Percentiles rank a stretch among this genome's conserved stretches.
Conservation (phyloP, 177 flowering plant genomes). For the Vitis hybrid region DNA sequence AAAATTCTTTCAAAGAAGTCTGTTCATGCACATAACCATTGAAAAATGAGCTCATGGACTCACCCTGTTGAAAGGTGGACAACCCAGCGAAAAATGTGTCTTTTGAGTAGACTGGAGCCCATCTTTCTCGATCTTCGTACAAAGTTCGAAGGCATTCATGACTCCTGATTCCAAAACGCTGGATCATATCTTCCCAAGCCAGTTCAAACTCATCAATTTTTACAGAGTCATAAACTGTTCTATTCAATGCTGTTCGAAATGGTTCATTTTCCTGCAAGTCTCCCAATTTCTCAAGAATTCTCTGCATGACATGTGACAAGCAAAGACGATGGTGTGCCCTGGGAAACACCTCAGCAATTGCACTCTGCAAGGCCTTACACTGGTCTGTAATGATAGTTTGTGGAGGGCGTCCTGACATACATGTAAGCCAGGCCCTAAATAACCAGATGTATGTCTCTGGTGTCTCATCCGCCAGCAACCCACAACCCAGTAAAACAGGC, state of each 20-base stretch:
- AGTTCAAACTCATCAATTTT: slow-evolving; percentile 68
- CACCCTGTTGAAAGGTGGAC: slow-evolving; percentile 33
- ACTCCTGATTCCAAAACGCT: slow-evolving; percentile 40
- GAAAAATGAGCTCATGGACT: slow-evolving; percentile 38
- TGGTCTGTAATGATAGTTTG: slow-evolving; percentile 54
- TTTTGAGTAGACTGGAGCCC: slow-evolving; percentile 67
- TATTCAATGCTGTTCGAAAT: slow-evolving; percentile 31
- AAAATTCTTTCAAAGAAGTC: slow-evolving; percentile 58
- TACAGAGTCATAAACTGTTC: slow-evolving; percentile 33
- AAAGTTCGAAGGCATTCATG: slow-evolving; percentile 46
- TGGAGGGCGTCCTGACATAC: slow-evolving; percentile 63
- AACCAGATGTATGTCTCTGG: slow-evolving; percentile 60
- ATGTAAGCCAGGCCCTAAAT: slow-evolving; percentile 65
- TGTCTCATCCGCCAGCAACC: slow-evolving; percentile 53
- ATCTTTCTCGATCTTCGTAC: slow-evolving; percentile 55
- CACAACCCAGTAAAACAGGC: slow-evolving; percentile 56
- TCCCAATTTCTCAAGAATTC: slow-evolving; percentile 42
- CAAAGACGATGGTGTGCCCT: slow-evolving; percentile 51
- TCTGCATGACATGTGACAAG: slow-evolving; percentile 40
- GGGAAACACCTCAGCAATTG: slow-evolving; percentile 68
- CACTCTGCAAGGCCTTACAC: slow-evolving; percentile 45
- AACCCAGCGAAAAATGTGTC: slow-evolving; percentile 62
- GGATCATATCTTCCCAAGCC: slow-evolving; percentile 59
- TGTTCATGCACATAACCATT: slow-evolving; percentile 42
- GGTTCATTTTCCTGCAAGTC: slow-evolving; percentile 35